Evolutionary conservation across 208 protist species (phyloP), one percentile per base, ranked within the genome.

Genomic region (Ichthyophonus hoferi): DNA sequence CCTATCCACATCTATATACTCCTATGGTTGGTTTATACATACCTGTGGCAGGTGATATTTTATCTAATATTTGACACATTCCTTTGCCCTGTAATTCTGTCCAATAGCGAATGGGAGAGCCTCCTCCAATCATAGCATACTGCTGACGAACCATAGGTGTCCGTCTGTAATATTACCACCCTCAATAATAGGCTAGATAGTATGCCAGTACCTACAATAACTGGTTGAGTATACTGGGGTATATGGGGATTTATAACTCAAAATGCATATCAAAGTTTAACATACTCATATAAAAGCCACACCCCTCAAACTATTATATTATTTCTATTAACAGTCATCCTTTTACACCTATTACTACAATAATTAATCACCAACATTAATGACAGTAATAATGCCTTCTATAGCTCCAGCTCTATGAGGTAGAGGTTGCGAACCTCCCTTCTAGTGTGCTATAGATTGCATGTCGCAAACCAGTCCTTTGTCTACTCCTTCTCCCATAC

Each of bases 121-220:
- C 93, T 33, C 94, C 94, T 7, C 94, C 94, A 78, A 95, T 95
- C 31, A 92, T 1, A 14, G 37, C 88, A 58, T 94, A 95, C 42
- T 94, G 91, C 58, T 93, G 86, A 37, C 79, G 17, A 40, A 95
- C 90, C 38, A 84, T 91, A 2, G 90, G 91, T 14, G 93, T 90
- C 31, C 94, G 67, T 43, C 92, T 37, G 50, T 67, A 24, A 37
- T n/a, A n/a, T n/a, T n/a, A n/a, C n/a, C n/a, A n/a, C n/a, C n/a
- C n/a, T n/a, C n/a, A n/a, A n/a, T n/a, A n/a, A n/a, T n/a, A n/a
- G n/a, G n/a, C n/a, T n/a, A n/a, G n/a, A n/a, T n/a, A n/a, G n/a
- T n/a, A n/a, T n/a, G n/a, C n/a, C n/a, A n/a, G n/a, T n/a, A n/a
- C n/a, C n/a, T n/a, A n/a, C n/a, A n/a, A n/a, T n/a, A n/a, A n/a